A percentile compares a stretch with the other conserved stretches of the same genome.
These are phyloP conservation scores for Persicaria tinctoria DNA, from an alignment of 148 eudicot genomes.

Conservation along the genomic window DNA sequence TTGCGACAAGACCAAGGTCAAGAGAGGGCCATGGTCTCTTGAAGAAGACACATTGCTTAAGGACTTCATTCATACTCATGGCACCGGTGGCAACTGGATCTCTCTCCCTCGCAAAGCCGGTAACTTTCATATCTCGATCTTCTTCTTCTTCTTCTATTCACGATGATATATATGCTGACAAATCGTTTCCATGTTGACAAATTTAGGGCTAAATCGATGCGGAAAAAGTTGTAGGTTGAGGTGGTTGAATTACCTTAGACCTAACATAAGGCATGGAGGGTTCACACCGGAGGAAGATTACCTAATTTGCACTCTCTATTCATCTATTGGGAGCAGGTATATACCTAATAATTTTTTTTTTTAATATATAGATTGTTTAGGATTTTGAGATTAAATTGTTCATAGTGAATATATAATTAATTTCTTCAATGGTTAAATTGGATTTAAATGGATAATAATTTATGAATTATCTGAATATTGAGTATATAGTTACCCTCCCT, in stretches of 20 bases:
- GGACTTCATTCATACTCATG: conserved; percentile 16
- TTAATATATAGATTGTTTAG: neutral
- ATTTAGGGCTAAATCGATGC: conserved; percentile 46
- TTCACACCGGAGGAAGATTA: conserved; percentile 58
- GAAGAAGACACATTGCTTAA: conserved; percentile 31
- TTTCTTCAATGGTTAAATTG: no score
- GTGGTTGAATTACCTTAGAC: conserved; percentile 60
- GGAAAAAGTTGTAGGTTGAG: conserved; percentile 67
- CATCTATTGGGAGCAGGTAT: conserved; percentile 48
- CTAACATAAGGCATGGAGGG: conserved; percentile 45
- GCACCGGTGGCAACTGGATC: conserved; percentile 36
- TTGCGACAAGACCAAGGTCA: conserved; percentile 33
- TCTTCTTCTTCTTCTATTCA: neutral
- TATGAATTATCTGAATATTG: no score
- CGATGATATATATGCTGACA: no score
- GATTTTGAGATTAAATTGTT: neutral
- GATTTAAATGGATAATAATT: no score
- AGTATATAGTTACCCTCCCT: no score
- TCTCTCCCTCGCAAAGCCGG: conserved; percentile 27
- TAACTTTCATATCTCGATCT: conserved; percentile 8
- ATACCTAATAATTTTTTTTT: neutral
- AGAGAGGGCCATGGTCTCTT: conserved; percentile 35
- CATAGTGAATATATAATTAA: neutral
- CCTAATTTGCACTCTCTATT: conserved; percentile 32
- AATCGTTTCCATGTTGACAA: neutral